Evolutionary conservation across 2,329 filamentous ascomycete genomes (phyloP).

Genomic region (Stemphylium beticola): DNA sequence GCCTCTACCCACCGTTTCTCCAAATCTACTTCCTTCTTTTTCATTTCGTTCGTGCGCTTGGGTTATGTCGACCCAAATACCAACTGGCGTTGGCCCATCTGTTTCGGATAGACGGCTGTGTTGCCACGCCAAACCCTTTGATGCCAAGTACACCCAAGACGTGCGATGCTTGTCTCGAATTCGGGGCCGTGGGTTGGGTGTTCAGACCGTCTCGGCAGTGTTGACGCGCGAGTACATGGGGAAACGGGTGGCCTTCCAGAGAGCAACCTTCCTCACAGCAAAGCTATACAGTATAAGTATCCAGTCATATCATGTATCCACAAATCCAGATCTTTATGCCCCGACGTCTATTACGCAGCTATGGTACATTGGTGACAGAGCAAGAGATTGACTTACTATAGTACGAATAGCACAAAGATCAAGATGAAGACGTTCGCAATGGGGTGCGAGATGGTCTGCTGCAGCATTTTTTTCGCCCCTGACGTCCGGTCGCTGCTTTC

Average conservation of each 20-base stretch:
- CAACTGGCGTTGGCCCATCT: background rate
- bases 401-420: constrained; percentile 20
- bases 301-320: constrained; percentile 8
- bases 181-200: background rate
- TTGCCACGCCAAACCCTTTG: background rate
- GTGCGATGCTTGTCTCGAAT: background rate
- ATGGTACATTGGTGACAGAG: background rate
- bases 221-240: constrained; percentile 27
- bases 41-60: background rate
- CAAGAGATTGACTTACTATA: constrained; percentile 31
- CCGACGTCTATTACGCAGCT: constrained; percentile 10
- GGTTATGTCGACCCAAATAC: background rate
- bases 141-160: constrained; percentile 13
- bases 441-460: constrained; percentile 30
- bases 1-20: background rate
- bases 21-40: background rate
- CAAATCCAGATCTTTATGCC: background rate
- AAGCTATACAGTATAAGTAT: constrained; percentile 31
- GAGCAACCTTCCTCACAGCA: constrained; percentile 24
- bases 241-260: constrained; percentile 27
- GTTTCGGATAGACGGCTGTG: constrained; percentile 3
- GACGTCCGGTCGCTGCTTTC: constrained; percentile 12
- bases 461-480: constrained; percentile 24
- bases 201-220: constrained; percentile 24
- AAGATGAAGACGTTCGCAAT: constrained; percentile 32